These are phyloP conservation scores for slime mould (Dictyostelium discoideum) DNA, from an alignment of 78 protist genomes.

Conservation along the genomic window DNA sequence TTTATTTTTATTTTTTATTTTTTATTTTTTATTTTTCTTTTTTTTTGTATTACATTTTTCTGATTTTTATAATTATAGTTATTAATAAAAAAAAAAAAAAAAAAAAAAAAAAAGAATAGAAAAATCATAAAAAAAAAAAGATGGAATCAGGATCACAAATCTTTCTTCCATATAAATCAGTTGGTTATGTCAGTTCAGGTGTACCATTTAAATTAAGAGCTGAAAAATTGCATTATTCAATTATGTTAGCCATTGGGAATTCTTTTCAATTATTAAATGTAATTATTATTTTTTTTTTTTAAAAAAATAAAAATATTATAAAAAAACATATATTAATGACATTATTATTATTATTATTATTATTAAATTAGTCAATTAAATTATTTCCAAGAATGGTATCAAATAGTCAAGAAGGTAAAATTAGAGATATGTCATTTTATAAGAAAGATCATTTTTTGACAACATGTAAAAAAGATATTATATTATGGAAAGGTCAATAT, in stretches of 20 bases:
- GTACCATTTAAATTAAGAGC: slow-evolving; percentile 44
- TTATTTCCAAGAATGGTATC: slow-evolving; percentile 31
- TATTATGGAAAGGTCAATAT: slow-evolving; percentile 24
- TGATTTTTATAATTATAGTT: background rate
- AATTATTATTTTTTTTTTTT: no score
- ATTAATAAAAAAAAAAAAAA: background rate
- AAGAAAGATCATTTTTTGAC: slow-evolving; percentile 6
- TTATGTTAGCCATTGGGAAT: slow-evolving; percentile 58
- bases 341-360: background rate
- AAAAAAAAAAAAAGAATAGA: background rate
- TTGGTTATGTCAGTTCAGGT: slow-evolving; percentile 38
- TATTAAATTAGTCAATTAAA: slow-evolving; percentile 33
- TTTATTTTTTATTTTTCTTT: background rate
- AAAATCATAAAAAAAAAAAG: background rate
- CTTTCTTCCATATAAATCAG: slow-evolving; percentile 29
- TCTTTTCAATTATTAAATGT: slow-evolving; percentile 38
- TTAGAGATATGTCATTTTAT: slow-evolving; percentile 32
- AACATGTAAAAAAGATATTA: slow-evolving; percentile 36
- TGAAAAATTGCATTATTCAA: slow-evolving; percentile 15
- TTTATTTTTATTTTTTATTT: background rate
- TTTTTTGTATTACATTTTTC: background rate
- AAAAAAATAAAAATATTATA: no score
- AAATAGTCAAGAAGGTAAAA: slow-evolving; percentile 20
- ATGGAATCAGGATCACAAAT: slow-evolving; percentile 33
- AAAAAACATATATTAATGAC: background rate